Base-by-base conservation (phyloP, 352 stramenopile genomes). In the Phytophthora multivora region DNA sequence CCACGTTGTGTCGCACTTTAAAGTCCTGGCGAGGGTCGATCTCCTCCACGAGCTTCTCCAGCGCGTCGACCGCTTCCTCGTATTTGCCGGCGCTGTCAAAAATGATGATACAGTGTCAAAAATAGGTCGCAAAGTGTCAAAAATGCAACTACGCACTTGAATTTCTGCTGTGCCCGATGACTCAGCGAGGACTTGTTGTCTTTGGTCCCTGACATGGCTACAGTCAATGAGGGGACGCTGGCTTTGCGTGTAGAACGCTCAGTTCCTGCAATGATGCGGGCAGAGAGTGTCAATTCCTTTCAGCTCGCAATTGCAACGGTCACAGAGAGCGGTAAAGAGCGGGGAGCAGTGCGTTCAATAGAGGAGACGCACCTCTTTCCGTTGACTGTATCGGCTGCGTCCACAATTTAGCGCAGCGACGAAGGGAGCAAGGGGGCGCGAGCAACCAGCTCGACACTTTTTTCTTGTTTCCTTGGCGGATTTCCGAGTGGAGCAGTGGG, bases 151-250 rank as follows among this genome's bases (percentile, higher is more conserved):
- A 81, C 84, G 42, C 59, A 93, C 84, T 94, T 94, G 78, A 89
- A 94, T 64, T 94, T 94, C 63, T 92, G 86, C 73, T 94, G 86
- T 26, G 86, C 86, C 49, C 86, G 86, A 66, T 94, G 86, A 63
- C 81, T 87, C 53, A 94, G 74, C 72, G 86, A 94, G 43, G 83
- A 89, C 74, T 92, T 94, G 76, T 91, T 94, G 70, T 91, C 82
- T 66, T 94, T 92, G 8, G 72, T 66, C 21, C 75, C 78, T 56
- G 80, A 90, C 83, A 93, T 92, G 56, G 12, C 10, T 39, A 36
- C 43, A 58, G 21, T 65, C 38, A 56, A 56, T 65, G 46, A 33
- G 16, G 7, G 23, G 8, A 61, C 41, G 28, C 48, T 64, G 57
- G 41, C 26, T 5, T 52, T 59, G 12, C n/a, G 38, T 11, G 13